phyloP scores from a whole-genome alignment of 495 filamentous ascomycete species.

The Tuber microsphaerosporum region DNA sequence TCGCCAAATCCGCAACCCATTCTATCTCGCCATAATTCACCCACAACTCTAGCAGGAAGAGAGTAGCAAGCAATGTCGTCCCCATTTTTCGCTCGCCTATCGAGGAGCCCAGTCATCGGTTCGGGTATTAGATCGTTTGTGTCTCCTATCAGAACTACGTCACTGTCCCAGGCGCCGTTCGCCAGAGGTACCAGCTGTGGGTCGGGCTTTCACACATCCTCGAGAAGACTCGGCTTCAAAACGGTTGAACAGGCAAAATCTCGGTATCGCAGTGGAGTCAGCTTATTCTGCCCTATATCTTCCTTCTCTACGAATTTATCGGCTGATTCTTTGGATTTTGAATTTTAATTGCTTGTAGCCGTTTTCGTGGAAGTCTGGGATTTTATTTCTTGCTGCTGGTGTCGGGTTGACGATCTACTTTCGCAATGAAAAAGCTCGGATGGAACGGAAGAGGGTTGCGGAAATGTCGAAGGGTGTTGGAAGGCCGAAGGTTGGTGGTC shows the following conservation, averaged over 20 bases:
- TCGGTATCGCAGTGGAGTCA: slow-evolving; percentile 37
- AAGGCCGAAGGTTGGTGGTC: slow-evolving; percentile 82
- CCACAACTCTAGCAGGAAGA: background rate
- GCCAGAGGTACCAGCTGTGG: background rate
- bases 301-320: background rate
- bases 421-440: slow-evolving; percentile 76
- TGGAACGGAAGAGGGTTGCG: slow-evolving; percentile 76
- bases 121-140: background rate
- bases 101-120: background rate
- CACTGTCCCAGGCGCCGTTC: background rate
- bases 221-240: slow-evolving; percentile 21
- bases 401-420: slow-evolving; percentile 79
- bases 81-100: background rate
- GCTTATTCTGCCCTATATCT: background rate
- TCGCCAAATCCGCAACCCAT: background rate
- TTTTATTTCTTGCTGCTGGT: slow-evolving; percentile 75
- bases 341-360: slow-evolving; percentile 48
- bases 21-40: background rate
- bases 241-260: slow-evolving; percentile 40
- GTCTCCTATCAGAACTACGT: background rate
- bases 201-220: slow-evolving; percentile 9
- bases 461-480: slow-evolving; percentile 90
- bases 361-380: slow-evolving; percentile 81
- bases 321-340: background rate
- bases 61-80: background rate